Conservation (phyloP, 2,329 filamentous ascomycete species). For the Chlorencoelia australis region DNA sequence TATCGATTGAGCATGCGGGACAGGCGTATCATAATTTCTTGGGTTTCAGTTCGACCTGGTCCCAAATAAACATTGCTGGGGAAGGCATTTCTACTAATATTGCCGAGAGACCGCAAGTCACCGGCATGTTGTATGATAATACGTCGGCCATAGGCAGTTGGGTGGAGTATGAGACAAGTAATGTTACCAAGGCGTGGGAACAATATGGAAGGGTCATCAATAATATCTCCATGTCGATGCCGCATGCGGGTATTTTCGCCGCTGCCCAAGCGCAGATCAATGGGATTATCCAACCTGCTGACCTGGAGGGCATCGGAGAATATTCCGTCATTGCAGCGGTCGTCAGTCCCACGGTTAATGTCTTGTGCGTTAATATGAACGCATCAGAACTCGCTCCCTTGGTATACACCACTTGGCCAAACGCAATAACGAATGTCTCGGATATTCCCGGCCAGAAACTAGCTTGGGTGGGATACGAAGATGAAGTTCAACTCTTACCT, state of each 20-base stretch:
- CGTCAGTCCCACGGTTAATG: constrained; percentile 60
- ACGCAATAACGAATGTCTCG: constrained; percentile 25
- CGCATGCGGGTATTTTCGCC: constrained; percentile 56
- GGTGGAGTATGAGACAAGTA: constrained; percentile 46
- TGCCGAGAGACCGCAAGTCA: constrained; percentile 44
- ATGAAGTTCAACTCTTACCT: constrained; percentile 29
- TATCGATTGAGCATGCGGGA: constrained; percentile 60
- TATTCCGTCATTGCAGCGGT: constrained; percentile 61
- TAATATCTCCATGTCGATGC: constrained; percentile 69
- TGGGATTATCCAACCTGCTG: constrained; percentile 57
- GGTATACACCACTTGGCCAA: constrained; percentile 52
- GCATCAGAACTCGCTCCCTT: constrained; percentile 50
- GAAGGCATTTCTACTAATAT: constrained; percentile 34
- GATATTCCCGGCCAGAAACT: constrained; percentile 29
- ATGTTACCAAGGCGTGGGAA: constrained; percentile 42
- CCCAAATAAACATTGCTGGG: constrained; percentile 31
- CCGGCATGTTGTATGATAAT: constrained; percentile 58
- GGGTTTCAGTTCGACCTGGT: constrained; percentile 49
- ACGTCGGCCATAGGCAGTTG: constrained; percentile 61
- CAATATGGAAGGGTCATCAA: constrained; percentile 51
- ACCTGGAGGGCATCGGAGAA: constrained; percentile 54
- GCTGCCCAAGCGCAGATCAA: constrained; percentile 55
- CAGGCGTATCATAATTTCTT: constrained; percentile 61
- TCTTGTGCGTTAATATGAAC: constrained; percentile 60
- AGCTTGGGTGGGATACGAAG: constrained; percentile 30